phyloP scores from a whole-genome alignment of 345 rosid genomes.

The Populus pruinosa region DNA sequence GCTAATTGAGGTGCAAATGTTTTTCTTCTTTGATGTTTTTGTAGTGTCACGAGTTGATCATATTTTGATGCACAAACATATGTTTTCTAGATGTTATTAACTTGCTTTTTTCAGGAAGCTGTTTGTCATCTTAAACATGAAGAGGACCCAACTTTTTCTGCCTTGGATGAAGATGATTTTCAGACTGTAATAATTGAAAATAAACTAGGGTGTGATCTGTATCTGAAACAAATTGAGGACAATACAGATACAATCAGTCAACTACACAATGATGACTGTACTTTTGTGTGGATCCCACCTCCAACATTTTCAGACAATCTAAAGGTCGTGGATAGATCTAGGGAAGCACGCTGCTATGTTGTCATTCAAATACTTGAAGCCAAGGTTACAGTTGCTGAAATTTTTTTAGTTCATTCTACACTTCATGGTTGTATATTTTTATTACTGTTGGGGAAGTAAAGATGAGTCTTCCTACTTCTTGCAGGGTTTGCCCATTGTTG shows the following conservation, averaged over 20 bases:
- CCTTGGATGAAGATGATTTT: constrained; percentile 93
- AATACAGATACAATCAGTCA: constrained; percentile 51
- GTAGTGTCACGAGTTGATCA: constrained; percentile 1
- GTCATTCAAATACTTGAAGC: constrained; percentile 82
- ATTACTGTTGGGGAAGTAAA: not conserved
- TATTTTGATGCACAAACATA: not conserved
- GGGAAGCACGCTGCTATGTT: constrained; percentile 69
- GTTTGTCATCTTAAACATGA: constrained; percentile 41
- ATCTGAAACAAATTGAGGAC: constrained; percentile 70
- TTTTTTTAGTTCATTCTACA: not conserved
- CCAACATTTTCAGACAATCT: constrained; percentile 85
- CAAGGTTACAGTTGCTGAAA: constrained; percentile 48
- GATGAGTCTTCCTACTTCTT: constrained; percentile 17
- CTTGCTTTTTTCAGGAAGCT: constrained; percentile 49
- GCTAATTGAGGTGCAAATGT: constrained; percentile 55
- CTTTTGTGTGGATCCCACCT: constrained; percentile 89
- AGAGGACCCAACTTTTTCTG: constrained; percentile 67
- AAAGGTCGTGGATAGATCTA: constrained; percentile 72
- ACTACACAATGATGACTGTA: constrained; percentile 52
- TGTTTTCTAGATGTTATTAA: not conserved
- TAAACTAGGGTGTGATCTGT: constrained; percentile 82
- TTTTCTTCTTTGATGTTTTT: constrained; percentile 4
- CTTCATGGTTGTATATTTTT: not conserved
- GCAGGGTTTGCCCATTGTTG: constrained; percentile 74
- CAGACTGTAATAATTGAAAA: constrained; percentile 80